A percentile compares a stretch with the other conserved stretches of the same genome.
phyloP scores from a whole-genome alignment of 441 rosid species.

The Adansonia madagascariensis region DNA sequence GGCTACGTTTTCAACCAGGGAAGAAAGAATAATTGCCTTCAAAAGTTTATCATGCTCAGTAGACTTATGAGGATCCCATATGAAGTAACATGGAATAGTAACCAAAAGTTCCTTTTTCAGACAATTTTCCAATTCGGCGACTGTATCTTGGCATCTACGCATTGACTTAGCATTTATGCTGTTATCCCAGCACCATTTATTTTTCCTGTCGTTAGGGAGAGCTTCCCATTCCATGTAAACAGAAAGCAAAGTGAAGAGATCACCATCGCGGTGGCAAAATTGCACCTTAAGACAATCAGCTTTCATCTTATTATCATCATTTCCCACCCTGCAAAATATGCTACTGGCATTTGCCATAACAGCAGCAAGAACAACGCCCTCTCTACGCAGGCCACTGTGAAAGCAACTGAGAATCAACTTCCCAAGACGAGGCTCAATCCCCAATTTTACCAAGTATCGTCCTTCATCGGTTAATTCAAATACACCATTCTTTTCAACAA shows the following conservation, averaged over 20 bases:
- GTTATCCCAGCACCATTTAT: conserved; percentile 92
- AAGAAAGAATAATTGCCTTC: conserved; percentile 68
- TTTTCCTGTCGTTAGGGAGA: conserved; percentile 52
- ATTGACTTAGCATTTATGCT: conserved; percentile 90
- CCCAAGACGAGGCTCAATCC: conserved; percentile 89
- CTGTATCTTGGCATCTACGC: conserved; percentile 83
- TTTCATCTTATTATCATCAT: conserved; percentile 63
- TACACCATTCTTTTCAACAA: conserved; percentile 41
- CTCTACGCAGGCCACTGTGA: conserved; percentile 56
- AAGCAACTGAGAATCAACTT: conserved; percentile 71
- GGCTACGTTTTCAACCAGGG: conserved; percentile 83
- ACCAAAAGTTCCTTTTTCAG: conserved; percentile 62
- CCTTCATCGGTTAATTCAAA: conserved; percentile 73
- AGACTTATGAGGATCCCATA: conserved; percentile 59
- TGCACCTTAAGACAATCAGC: conserved; percentile 81
- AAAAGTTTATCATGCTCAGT: conserved; percentile 48
- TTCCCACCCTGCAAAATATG: conserved; percentile 92
- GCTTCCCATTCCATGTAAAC: conserved; percentile 83
- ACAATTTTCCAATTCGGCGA: conserved; percentile 68
- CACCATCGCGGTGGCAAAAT: conserved; percentile 82
- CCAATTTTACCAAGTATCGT: conserved; percentile 67
- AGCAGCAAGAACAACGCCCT: conserved; percentile 91
- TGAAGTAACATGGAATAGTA: conserved; percentile 63
- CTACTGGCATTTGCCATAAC: conserved; percentile 88
- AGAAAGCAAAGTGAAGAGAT: conserved; percentile 83